Conservation (phyloP, 441 rosid species). For the Arabidopsis hybrid region DNA sequence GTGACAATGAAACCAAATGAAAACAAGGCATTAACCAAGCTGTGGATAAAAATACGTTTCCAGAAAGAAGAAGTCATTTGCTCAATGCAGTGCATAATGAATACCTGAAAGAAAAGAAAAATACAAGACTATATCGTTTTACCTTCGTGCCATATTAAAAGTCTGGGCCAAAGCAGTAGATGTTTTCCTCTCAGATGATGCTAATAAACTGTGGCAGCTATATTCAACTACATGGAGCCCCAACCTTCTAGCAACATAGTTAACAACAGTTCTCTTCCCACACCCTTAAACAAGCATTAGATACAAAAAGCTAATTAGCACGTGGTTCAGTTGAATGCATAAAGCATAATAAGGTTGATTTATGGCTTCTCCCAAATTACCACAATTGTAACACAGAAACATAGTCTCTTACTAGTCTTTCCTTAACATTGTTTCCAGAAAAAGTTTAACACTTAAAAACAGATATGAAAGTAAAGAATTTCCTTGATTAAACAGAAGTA, state of each 20-base stretch:
- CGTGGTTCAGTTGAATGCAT: slow-evolving; percentile 11
- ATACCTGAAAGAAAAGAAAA: slow-evolving; percentile 16
- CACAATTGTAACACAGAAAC: not conserved
- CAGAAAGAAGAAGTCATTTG: slow-evolving; percentile 9
- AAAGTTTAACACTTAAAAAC: not conserved
- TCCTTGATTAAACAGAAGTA: slow-evolving; percentile 16
- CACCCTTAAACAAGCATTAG: slow-evolving; percentile 63
- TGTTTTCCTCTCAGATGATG: slow-evolving; percentile 80
- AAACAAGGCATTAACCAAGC: slow-evolving; percentile 26
- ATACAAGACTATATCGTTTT: slow-evolving; percentile 30
- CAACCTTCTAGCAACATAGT: slow-evolving; percentile 73
- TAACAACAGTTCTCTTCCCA: slow-evolving; percentile 91
- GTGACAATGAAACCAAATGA: slow-evolving; percentile 45
- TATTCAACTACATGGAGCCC: slow-evolving; percentile 94
- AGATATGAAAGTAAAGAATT: not conserved
- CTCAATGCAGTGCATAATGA: slow-evolving; percentile 19
- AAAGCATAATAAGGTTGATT: not conserved
- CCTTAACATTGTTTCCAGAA: not conserved
- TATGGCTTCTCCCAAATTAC: slow-evolving; percentile 23
- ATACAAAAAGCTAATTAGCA: slow-evolving; percentile 33
- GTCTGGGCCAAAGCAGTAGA: slow-evolving; percentile 84
- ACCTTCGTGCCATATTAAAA: slow-evolving; percentile 89
- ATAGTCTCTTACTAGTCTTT: slow-evolving; percentile 5
- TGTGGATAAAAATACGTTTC: slow-evolving; percentile 21
- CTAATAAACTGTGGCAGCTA: slow-evolving; percentile 83